phyloP scores from a whole-genome alignment of 495 filamentous ascomycete species.

The Hypoxylon trugodes region DNA sequence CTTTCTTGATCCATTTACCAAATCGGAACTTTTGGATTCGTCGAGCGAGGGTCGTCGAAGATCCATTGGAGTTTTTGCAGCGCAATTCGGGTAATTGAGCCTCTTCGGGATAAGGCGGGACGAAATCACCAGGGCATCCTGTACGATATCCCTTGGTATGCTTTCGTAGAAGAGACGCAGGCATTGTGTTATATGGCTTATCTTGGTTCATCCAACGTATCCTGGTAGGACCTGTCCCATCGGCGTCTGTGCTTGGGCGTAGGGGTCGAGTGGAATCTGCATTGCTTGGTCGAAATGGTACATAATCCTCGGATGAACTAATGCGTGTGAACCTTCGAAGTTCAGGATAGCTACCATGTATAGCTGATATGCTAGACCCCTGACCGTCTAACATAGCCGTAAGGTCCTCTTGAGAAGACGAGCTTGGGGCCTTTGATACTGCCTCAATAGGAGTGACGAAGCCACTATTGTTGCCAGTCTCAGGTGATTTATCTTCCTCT shows the following conservation, averaged over 20 bases:
- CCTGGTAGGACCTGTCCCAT: not conserved
- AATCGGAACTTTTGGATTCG: conserved; percentile 38
- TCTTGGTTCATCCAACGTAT: conserved; percentile 5
- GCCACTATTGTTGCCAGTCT: not conserved
- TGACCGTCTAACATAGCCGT: conserved; percentile 20
- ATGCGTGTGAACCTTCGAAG: not conserved
- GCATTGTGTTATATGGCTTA: conserved; percentile 25
- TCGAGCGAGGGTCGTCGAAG: conserved; percentile 22
- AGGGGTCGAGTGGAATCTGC: conserved; percentile 22
- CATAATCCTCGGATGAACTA: conserved; percentile 22
- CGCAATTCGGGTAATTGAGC: conserved; percentile 2
- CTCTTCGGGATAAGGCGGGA: not conserved
- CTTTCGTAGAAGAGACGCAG: conserved; percentile 10
- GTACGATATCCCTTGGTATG: not conserved
- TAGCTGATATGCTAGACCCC: conserved; percentile 27
- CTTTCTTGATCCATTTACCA: conserved; percentile 37
- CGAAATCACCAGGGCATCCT: not conserved
- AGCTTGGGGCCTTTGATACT: not conserved
- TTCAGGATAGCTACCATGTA: conserved; percentile 29
- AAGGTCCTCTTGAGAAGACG: not conserved
- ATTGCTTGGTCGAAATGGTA: conserved; percentile 12
- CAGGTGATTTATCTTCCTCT: not conserved
- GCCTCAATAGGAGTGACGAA: no score
- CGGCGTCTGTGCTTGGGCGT: conserved; percentile 26
- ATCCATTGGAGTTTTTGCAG: conserved; percentile 9